phyloP scores from a whole-genome alignment of 225 moss, liverwort and hornwort genomes.

The Thuidium tamariscinum region DNA sequence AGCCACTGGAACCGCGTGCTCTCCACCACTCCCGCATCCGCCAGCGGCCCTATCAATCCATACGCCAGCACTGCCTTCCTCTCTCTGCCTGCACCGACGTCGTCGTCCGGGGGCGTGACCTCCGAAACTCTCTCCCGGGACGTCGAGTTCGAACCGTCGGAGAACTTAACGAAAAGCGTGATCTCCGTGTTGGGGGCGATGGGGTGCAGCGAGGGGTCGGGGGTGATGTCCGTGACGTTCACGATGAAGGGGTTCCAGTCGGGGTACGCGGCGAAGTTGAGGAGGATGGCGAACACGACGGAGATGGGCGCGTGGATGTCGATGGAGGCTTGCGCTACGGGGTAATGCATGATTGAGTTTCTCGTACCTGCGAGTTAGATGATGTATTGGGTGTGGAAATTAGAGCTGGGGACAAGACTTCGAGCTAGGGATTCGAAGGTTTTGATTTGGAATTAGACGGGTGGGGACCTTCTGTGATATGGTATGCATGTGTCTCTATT shows the following conservation, averaged over 20 bases:
- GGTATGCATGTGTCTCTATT: neutral
- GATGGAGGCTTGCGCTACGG: neutral
- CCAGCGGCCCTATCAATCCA: too few relatives aligned
- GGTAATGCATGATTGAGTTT: neutral
- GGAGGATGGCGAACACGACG: neutral
- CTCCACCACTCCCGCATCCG: too few relatives aligned
- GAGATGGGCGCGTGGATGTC: neutral
- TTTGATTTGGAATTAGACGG: neutral
- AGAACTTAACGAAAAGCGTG: neutral
- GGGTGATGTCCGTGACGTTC: neutral
- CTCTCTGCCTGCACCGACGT: neutral
- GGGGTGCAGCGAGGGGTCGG: neutral
- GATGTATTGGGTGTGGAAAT: neutral
- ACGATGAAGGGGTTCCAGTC: conserved; percentile 10
- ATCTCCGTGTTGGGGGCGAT: neutral
- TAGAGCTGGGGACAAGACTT: neutral
- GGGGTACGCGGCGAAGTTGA: neutral
- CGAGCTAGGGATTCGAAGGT: neutral
- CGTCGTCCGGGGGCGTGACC: neutral
- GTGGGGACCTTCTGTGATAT: neutral
- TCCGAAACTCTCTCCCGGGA: neutral
- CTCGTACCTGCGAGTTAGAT: neutral
- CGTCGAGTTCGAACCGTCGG: neutral
- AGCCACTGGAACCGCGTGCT: too few relatives aligned
- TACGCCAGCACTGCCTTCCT: neutral